Conservation (phyloP, 345 rosid genomes). For the Linum trigynum region DNA sequence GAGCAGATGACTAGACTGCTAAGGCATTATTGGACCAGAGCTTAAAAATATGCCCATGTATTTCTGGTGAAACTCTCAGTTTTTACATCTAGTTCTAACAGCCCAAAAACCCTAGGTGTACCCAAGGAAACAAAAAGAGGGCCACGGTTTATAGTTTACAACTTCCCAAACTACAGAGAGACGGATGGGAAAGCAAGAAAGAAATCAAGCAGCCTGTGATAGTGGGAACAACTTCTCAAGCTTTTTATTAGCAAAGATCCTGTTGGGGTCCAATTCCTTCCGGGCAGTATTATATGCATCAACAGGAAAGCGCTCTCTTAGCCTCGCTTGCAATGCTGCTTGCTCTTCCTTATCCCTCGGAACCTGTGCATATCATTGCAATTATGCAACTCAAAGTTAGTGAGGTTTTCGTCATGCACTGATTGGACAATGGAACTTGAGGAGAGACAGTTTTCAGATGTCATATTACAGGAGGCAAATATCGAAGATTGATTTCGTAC, state of each 20-base stretch:
- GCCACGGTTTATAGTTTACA: background rate
- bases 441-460: background rate
- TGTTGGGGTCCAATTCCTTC: conserved; percentile 78
- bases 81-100: too few relatives aligned
- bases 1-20: background rate
- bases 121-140: background rate
- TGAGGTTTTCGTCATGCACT: background rate
- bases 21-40: background rate
- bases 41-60: background rate
- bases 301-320: conserved; percentile 58
- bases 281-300: conserved; percentile 63
- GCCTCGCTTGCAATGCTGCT: conserved; percentile 65
- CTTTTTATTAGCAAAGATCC: conserved; percentile 71
- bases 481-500: conserved; percentile 29
- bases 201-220: conserved; percentile 32
- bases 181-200: background rate
- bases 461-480: conserved; percentile 1
- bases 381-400: background rate
- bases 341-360: conserved; percentile 85
- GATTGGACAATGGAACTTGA: background rate
- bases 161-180: background rate
- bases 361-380: conserved; percentile 33
- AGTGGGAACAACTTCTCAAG: conserved; percentile 81
- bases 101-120: too few relatives aligned
- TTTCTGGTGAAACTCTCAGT: background rate